Evolutionary conservation across 1,139 yeast genomes (phyloP), one percentile per base, ranked within the genome.

Genomic region (Sugiyamaella neomexicana): DNA sequence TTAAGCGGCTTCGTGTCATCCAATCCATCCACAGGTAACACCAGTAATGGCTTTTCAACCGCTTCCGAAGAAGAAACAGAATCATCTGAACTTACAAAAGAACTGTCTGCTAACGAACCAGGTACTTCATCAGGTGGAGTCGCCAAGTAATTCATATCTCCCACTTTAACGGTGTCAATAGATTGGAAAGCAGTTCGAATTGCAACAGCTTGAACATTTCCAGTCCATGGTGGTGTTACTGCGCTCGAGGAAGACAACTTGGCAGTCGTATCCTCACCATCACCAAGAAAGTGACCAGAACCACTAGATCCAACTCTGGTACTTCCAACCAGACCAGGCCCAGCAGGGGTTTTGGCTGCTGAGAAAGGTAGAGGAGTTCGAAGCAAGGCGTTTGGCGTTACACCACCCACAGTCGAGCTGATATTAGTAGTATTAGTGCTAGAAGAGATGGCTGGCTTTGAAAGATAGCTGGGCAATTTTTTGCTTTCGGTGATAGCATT

Each of bases 321-420:
- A 27, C 39, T 42, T 25, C 27, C 29, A 15, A 25, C 40, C 9
- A 38, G 46, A 2, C 52, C 47, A 25, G 34, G 16, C 7, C 29
- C 36, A 15, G 52, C 59, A 13, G 66, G 65, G 1, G 65, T 61
- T 52, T 61, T 62, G 1, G 60, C 61, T n/a, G 61, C 61, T 1
- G 62, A 55, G 38, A 62, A 64, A 17, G 68, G 66, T 56, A 57
- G 60, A 17, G 68, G 68, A 16, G 68, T 61, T 8, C 62, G 57
- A 17, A 65, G 58, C 44, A 65, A 56, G 9, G 68, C 63, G 46
- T 58, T 62, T 2, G 68, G 68, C 1, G 67, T 63, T 7, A 64
- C 55, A 5, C 60, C 58, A 17, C 56, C 51, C 7, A 25, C 45
- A 39, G 34, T 27, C 4, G 37, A 27, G 10, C n/a, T 17, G 25